A percentile compares a stretch with the other conserved stretches of the same genome.
Conservation (phyloP, 306 rosid species). For the Crotalaria pallida region DNA sequence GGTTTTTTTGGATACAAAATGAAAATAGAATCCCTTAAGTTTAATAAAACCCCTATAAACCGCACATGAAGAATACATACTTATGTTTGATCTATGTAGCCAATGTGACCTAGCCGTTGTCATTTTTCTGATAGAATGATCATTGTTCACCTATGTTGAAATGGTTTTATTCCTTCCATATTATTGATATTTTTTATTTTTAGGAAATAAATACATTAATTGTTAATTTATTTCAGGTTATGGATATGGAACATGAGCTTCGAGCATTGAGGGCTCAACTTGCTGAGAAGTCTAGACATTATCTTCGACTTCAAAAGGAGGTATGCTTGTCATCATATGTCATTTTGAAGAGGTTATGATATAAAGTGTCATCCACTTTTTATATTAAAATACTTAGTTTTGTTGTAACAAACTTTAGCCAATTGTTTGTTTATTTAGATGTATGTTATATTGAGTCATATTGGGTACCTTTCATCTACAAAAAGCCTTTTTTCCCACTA, state of each 20-base stretch:
- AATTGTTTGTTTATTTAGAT: neutral
- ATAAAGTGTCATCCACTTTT: neutral
- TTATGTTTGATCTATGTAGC: too few species aligned
- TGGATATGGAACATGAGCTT: slow-evolving; percentile 97
- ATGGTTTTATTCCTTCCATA: neutral
- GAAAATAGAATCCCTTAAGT: too few species aligned
- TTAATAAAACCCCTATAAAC: too few species aligned
- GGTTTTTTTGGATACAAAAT: too few species aligned
- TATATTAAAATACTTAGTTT: neutral
- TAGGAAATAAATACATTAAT: neutral
- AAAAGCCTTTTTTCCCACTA: neutral
- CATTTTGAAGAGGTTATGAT: slow-evolving; percentile 5
- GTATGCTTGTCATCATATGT: slow-evolving; percentile 29
- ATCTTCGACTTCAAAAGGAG: slow-evolving; percentile 77
- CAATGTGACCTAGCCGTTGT: too few species aligned
- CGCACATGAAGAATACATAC: too few species aligned
- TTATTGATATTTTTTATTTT: neutral
- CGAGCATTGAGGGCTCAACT: slow-evolving; percentile 81
- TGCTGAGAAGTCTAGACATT: slow-evolving; percentile 69
- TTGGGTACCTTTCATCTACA: neutral
- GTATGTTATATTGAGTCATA: neutral
- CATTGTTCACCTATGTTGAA: neutral
- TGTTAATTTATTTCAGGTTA: slow-evolving; percentile 48
- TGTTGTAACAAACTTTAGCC: neutral
- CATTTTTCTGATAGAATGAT: neutral